Conservation (phyloP, 164 flowering plant species). For the Annona cherimola region DNA sequence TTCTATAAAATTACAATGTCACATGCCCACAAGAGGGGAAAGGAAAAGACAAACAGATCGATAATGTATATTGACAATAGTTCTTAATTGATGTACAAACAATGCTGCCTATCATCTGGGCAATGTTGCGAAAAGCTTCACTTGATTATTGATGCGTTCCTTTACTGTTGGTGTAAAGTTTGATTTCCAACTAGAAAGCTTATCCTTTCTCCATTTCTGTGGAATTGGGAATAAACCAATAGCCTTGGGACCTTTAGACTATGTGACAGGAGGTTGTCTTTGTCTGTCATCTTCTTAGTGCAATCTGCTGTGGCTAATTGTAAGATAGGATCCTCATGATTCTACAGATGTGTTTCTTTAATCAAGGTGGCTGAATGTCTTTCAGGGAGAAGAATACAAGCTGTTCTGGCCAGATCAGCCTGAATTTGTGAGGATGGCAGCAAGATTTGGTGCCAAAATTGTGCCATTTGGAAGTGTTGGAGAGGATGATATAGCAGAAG, state of each 20-base stretch:
- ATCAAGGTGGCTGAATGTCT: slow-evolving; percentile 5
- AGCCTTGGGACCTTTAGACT: neutral
- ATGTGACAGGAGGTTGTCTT: neutral
- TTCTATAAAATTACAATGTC: too few relatives aligned
- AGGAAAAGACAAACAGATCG: too few relatives aligned
- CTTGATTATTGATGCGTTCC: neutral
- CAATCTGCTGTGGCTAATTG: neutral
- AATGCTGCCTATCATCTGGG: too few relatives aligned
- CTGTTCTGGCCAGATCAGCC: slow-evolving; percentile 81
- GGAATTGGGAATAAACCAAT: neutral
- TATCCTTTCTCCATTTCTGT: neutral
- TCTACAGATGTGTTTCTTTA: neutral
- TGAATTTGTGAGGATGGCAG: slow-evolving; percentile 96
- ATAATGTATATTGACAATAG: too few relatives aligned
- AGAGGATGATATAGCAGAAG: slow-evolving; percentile 73
- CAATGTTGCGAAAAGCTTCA: neutral
- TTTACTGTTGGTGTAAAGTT: neutral
- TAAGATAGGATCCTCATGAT: neutral
- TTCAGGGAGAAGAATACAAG: slow-evolving; percentile 79
- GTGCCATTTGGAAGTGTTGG: slow-evolving; percentile 90
- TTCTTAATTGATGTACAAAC: too few relatives aligned
- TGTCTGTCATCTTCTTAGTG: too few relatives aligned
- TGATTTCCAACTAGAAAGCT: neutral
- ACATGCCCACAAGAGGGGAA: too few relatives aligned
- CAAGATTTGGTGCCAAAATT: slow-evolving; percentile 77